phyloP scores from a whole-genome alignment of 1,139 yeast genomes.

The Dujonia santamariae region DNA sequence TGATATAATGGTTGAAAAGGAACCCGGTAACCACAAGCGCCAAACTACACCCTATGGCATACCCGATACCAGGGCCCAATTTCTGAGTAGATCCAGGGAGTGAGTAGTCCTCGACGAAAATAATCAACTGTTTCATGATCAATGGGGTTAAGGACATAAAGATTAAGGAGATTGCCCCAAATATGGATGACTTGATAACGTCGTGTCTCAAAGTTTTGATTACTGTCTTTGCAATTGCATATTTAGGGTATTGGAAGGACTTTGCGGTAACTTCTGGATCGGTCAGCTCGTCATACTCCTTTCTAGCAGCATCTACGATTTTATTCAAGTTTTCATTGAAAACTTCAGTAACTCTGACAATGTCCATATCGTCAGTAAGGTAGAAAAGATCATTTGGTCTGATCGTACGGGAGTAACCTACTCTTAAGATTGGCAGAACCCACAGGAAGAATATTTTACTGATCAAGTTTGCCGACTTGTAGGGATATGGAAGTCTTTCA shows the following conservation, averaged over 20 bases:
- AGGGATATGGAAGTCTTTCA: conserved; percentile 32
- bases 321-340: conserved; percentile 20
- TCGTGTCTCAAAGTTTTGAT: conserved; percentile 5
- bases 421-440: conserved; percentile 35
- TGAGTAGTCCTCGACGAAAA: conserved; percentile 34
- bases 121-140: conserved; percentile 51
- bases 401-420: conserved; percentile 46
- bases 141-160: conserved; percentile 23
- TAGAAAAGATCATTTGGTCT: conserved; percentile 35
- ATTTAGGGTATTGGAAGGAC: conserved; percentile 13
- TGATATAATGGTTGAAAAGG: conserved; percentile 21
- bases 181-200: not conserved
- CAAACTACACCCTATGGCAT: conserved; percentile 28
- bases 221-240: conserved; percentile 8
- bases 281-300: not conserved
- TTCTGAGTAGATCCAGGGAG: conserved; percentile 12
- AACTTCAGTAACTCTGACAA: conserved; percentile 22
- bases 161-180: conserved; percentile 3
- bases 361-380: conserved; percentile 27
- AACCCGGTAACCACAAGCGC: conserved; percentile 11
- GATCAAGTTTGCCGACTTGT: conserved; percentile 20
- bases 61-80: conserved; percentile 56
- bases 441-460: conserved; percentile 39
- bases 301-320: conserved; percentile 14
- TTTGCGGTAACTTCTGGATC: conserved; percentile 1